These are phyloP conservation scores for Neurospora africana DNA, from an alignment of 495 filamentous ascomycete species.

Conservation along the genomic window DNA sequence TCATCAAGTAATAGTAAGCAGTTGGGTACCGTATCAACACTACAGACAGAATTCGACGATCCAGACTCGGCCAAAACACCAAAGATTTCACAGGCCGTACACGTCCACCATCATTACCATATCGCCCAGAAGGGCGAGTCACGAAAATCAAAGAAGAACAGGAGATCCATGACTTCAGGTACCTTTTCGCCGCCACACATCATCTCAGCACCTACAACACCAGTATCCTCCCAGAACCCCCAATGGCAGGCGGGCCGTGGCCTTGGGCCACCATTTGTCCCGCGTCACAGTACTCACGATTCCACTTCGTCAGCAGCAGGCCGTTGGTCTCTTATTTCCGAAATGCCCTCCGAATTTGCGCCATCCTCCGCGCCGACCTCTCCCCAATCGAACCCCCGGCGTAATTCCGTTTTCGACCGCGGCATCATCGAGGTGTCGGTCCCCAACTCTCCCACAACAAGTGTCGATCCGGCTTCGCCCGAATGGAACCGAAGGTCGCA, in stretches of 20 bases:
- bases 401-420: slow-evolving; percentile 70
- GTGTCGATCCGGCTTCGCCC: slow-evolving; percentile 49
- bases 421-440: slow-evolving; percentile 46
- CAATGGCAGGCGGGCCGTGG: slow-evolving; percentile 10
- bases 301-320: slow-evolving; percentile 38
- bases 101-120: slow-evolving; percentile 91
- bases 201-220: slow-evolving; percentile 16
- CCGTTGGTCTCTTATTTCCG: slow-evolving; percentile 58
- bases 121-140: slow-evolving; percentile 50
- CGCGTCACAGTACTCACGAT: slow-evolving; percentile 22
- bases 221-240: slow-evolving; percentile 5
- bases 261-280: slow-evolving; percentile 1
- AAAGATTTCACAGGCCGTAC: slow-evolving; percentile 59
- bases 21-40: slow-evolving; percentile 35
- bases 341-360: slow-evolving; percentile 47
- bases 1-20: slow-evolving; percentile 26
- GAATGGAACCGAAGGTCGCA: slow-evolving; percentile 35
- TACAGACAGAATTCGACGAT: slow-evolving; percentile 30
- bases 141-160: slow-evolving; percentile 61
- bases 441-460: slow-evolving; percentile 69
- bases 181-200: slow-evolving; percentile 45
- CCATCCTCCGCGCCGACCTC: slow-evolving; percentile 72
- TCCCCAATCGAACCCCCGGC: slow-evolving; percentile 56
- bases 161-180: slow-evolving; percentile 48
- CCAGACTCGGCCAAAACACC: slow-evolving; percentile 13